Conservation (phyloP, 495 filamentous ascomycete genomes). For the Aspergillus sparsus region DNA sequence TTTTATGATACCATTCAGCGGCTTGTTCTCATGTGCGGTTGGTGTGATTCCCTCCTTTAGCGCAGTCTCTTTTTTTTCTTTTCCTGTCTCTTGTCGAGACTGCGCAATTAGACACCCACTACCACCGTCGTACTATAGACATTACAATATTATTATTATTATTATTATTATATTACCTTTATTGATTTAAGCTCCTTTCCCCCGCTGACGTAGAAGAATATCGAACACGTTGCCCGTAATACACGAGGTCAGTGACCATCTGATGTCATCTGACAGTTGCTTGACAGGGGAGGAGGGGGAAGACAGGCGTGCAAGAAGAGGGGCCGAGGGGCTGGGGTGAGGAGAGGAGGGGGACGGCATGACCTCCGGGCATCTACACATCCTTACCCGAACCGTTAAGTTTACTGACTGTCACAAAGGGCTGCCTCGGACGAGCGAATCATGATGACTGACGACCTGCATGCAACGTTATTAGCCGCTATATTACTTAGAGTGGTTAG, state of each 20-base stretch:
- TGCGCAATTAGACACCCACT: constrained; percentile 16
- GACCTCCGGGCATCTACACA: not conserved
- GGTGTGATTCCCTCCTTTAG: constrained; percentile 25
- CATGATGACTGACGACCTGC: not conserved
- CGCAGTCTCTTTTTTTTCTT: not conserved
- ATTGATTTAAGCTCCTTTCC: not conserved
- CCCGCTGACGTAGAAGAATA: not conserved
- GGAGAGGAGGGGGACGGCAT: too few species aligned
- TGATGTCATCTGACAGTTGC: constrained; percentile 6
- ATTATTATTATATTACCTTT: not conserved
- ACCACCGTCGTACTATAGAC: constrained; percentile 22
- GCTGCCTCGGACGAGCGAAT: not conserved
- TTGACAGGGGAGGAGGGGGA: too few species aligned
- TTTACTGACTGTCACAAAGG: not conserved
- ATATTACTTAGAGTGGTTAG: not conserved
- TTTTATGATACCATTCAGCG: constrained; percentile 50
- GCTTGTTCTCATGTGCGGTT: constrained; percentile 23
- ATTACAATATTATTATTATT: constrained; percentile 14
- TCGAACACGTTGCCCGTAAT: not conserved
- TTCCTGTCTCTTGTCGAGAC: not conserved
- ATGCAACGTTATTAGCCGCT: constrained; percentile 7
- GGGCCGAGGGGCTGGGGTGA: too few species aligned
- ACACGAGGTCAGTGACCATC: not conserved
- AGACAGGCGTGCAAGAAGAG: too few species aligned
- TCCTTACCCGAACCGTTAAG: not conserved